A percentile compares a stretch with the other conserved stretches of the same genome.
Evolutionary conservation across 2,329 filamentous ascomycete genomes (phyloP).

Genomic region (Beauveria bassiana): DNA sequence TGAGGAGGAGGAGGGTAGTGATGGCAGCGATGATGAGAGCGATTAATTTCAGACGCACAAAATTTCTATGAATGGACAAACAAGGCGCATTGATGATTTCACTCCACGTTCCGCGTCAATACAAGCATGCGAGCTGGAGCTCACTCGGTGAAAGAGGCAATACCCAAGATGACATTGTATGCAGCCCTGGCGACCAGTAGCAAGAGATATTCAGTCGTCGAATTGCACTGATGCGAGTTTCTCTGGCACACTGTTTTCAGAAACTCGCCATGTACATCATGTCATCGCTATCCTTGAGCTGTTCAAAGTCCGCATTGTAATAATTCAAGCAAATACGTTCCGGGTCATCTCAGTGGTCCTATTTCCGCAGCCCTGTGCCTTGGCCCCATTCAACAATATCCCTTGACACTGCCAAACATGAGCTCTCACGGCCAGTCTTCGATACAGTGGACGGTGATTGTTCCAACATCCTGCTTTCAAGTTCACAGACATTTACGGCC

Average conservation of each 20-base stretch:
- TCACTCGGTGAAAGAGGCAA: not conserved
- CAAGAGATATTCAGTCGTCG: too few relatives aligned
- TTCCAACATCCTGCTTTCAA: not conserved
- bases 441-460: not conserved
- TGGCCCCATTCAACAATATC: not conserved
- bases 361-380: not conserved
- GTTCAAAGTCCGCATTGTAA: not conserved
- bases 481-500: not conserved
- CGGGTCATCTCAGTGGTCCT: not conserved
- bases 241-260: too few relatives aligned
- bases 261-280: too few relatives aligned
- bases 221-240: too few relatives aligned
- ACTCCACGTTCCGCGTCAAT: not conserved
- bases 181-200: too few relatives aligned
- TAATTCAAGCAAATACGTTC: too few relatives aligned
- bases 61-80: not conserved
- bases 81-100: not conserved
- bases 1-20: slow-evolving; percentile 26
- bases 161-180: not conserved
- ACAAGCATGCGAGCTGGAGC: too few relatives aligned
- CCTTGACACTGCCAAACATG: not conserved
- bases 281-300: too few relatives aligned
- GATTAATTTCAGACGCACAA: slow-evolving; percentile 12
- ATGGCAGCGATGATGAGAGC: slow-evolving; percentile 25
- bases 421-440: not conserved